Evolutionary conservation across 2,329 filamentous ascomycete species (phyloP).

Genomic region (Neonectria coccinea): DNA sequence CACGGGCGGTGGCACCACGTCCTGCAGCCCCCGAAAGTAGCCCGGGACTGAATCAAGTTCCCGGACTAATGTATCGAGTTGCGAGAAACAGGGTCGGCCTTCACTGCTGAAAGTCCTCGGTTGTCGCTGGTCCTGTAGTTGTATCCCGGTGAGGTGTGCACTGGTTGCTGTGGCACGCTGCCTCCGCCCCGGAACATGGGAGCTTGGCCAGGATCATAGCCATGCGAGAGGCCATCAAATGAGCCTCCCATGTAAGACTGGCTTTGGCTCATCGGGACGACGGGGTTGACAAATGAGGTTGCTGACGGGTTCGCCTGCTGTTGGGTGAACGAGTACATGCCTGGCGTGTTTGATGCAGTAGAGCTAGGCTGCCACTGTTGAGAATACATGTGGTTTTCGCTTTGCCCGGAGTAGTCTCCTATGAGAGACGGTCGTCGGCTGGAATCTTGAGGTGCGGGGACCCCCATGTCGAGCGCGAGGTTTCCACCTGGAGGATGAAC

Average conservation of each 20-base stretch:
- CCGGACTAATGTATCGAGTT: constrained; percentile 44
- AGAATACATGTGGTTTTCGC: constrained; percentile 54
- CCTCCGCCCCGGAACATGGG: constrained; percentile 51
- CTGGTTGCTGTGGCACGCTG: constrained; percentile 44
- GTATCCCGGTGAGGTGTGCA: constrained; percentile 49
- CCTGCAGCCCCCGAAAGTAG: constrained; percentile 16
- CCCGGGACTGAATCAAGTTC: background rate
- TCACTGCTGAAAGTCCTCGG: constrained; percentile 47
- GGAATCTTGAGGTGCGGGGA: constrained; percentile 58
- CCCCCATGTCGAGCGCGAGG: constrained; percentile 59
- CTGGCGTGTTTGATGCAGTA: constrained; percentile 53
- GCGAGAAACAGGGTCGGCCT: constrained; percentile 48
- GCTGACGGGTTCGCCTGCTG: constrained; percentile 51
- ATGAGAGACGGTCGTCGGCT: constrained; percentile 61
- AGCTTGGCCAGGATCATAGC: constrained; percentile 49
- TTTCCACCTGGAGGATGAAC: constrained; percentile 51
- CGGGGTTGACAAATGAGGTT: constrained; percentile 48
- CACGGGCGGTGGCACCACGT: constrained; percentile 5
- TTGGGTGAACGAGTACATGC: constrained; percentile 60
- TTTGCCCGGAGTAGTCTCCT: constrained; percentile 59
- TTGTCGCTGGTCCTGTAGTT: constrained; percentile 51
- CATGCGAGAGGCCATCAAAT: constrained; percentile 52
- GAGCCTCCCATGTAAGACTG: constrained; percentile 51
- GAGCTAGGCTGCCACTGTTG: constrained; percentile 60
- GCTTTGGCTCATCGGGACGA: constrained; percentile 49